These are phyloP conservation scores for Erodium texanum DNA, from an alignment of 441 rosid genomes.

Conservation along the genomic window DNA sequence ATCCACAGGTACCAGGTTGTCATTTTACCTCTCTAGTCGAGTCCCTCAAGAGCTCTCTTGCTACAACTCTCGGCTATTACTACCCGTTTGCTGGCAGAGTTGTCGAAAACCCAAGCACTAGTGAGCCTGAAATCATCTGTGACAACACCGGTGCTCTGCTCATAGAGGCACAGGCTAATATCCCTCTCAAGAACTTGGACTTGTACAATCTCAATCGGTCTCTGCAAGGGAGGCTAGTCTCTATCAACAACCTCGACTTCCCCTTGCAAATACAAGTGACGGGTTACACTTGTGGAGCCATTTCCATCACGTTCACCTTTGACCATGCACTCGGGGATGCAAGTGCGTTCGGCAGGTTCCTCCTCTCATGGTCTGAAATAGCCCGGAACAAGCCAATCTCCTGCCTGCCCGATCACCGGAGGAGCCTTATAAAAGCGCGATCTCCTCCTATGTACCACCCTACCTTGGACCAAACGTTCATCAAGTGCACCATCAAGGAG, in stretches of 20 bases:
- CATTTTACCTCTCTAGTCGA: constrained; percentile 25
- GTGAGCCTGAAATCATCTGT: constrained; percentile 58
- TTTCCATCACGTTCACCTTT: constrained; percentile 60
- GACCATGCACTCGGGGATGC: constrained; percentile 89
- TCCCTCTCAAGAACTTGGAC: constrained; percentile 39
- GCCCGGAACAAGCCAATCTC: constrained; percentile 44
- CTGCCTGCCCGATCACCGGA: constrained; percentile 53
- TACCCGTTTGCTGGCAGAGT: constrained; percentile 74
- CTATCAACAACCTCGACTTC: constrained; percentile 29
- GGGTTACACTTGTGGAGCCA: constrained; percentile 48
- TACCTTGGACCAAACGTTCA: constrained; percentile 39
- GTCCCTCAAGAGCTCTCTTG: constrained; percentile 44
- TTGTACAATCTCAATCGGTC: constrained; percentile 42
- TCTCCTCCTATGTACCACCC: constrained; percentile 47
- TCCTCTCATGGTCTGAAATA: constrained; percentile 57
- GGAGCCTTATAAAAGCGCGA: constrained; percentile 44
- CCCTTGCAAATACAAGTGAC: constrained; percentile 58
- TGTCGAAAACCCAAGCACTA: constrained; percentile 28
- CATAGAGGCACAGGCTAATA: constrained; percentile 42
- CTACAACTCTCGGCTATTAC: constrained; percentile 40
- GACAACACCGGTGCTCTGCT: constrained; percentile 60
- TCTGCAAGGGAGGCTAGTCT: constrained; percentile 47
- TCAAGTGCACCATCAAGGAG: constrained; percentile 57
- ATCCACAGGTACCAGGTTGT: constrained; percentile 10
- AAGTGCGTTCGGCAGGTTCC: constrained; percentile 52